Percentiles rank a stretch among this genome's conserved stretches.
These are phyloP conservation scores for Crithidia fasciculata DNA, from an alignment of 208 protist species.

Conservation along the genomic window DNA sequence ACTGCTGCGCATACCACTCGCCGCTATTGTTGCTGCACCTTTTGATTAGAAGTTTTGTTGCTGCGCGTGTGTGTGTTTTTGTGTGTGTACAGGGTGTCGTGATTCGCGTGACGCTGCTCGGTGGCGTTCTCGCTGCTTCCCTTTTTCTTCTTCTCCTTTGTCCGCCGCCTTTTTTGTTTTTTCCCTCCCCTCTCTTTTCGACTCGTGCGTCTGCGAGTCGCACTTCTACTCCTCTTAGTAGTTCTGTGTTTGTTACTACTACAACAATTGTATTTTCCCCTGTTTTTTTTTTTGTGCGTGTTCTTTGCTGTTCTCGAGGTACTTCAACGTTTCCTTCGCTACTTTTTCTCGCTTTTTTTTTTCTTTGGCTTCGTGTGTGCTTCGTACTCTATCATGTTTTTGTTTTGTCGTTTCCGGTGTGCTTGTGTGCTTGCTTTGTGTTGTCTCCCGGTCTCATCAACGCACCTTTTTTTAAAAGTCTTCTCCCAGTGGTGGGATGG, in stretches of 20 bases:
- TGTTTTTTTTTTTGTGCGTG: slow-evolving; percentile 10
- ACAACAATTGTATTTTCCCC: neutral
- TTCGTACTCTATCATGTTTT: slow-evolving; percentile 7
- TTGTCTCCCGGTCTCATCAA: too few species aligned
- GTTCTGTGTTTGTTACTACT: too few species aligned
- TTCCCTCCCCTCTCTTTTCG: slow-evolving; percentile 4
- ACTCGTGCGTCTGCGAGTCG: slow-evolving; percentile 7
- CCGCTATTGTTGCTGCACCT: neutral
- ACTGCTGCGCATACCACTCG: neutral
- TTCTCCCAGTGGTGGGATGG: too few species aligned
- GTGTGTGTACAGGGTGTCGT: slow-evolving; percentile 1
- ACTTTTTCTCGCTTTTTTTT: slow-evolving; percentile 17
- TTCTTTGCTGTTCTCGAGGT: neutral
- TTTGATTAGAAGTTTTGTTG: neutral
- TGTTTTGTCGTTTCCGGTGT: too few species aligned
- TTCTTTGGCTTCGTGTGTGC: slow-evolving; percentile 1
- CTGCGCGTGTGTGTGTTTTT: neutral
- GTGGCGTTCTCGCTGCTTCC: neutral
- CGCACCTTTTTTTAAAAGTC: too few species aligned
- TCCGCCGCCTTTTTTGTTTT: neutral
- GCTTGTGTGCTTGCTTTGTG: too few species aligned
- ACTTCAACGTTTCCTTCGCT: neutral
- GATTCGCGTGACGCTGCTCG: neutral
- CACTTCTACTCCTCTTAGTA: too few species aligned
- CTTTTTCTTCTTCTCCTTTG: slow-evolving; percentile 6